Base-by-base conservation (phyloP, 2,329 filamentous ascomycete genomes). In the Capronia coronata region DNA sequence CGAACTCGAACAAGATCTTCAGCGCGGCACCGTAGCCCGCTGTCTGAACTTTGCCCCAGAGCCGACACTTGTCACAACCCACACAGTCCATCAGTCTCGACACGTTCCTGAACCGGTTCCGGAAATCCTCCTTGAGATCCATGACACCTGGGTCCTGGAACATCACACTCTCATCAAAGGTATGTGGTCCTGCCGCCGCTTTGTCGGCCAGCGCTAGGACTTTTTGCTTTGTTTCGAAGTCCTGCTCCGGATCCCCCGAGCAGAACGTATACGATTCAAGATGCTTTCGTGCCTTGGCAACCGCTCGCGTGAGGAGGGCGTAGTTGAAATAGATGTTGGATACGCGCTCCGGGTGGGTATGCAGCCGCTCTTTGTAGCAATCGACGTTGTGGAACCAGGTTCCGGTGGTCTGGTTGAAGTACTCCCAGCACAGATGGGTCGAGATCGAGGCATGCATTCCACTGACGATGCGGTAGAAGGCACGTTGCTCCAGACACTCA, bases 291-390 rank as follows among this genome's bases (percentile, higher is more conserved):
- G 97, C 78, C 70, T 98, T 98, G 46, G 87, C 86, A 34, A 97
- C 79, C 10, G 93, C 93, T 43, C 93, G 86, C 21, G 91, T 85
- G 34, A 98, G 77, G n/a, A 98, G 78, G 0, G 93, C 93, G 64
- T 95, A 98, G 78, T 98, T 97, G 75, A 98, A 98, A 74, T 98
- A 98, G 43, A 98, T 77, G 68, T 98, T 98, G 59, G 90, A 93
- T 63, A 98, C 86, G 53, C 91, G 86, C 60, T 98, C 93, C 0
- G 91, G 88, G 65, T 86, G 81, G 18, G 77, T 75, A 67, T 95
- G 87, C 13, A 98, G 78, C n/a, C 93, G 82, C 27, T 82, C 73
- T 64, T 86, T 82, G 75, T 95, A 98, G 75, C 93, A 98, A 56
- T 82, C 75, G 46, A 94, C 68, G 63, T 98, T 98, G 19, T 89